Evolutionary conservation across 2,329 filamentous ascomycete genomes (phyloP).

Genomic region (Fusarium goolgardi): DNA sequence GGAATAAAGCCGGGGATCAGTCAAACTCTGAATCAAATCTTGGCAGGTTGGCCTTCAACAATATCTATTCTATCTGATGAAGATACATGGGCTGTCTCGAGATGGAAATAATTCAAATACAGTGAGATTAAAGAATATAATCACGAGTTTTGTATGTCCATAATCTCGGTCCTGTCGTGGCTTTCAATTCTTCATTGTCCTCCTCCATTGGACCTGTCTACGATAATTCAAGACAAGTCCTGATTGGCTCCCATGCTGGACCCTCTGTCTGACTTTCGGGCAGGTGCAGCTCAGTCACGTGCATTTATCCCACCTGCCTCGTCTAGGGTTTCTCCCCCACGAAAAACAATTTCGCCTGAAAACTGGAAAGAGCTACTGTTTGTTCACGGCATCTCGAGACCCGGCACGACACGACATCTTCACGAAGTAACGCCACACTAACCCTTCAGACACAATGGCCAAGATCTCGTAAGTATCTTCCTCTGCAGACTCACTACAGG

Average conservation of each 20-base stretch:
- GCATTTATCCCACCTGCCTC: slow-evolving; percentile 40
- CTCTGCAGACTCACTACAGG: slow-evolving; percentile 9
- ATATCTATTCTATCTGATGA: background rate
- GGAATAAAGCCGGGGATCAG: background rate
- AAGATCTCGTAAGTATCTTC: slow-evolving; percentile 68
- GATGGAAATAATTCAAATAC: no score
- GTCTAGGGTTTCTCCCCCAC: slow-evolving; percentile 57
- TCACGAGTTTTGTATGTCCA: background rate
- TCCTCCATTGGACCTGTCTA: background rate
- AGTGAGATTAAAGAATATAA: background rate
- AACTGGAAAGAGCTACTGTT: slow-evolving; percentile 33
- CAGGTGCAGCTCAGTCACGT: slow-evolving; percentile 47
- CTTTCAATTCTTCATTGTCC: background rate
- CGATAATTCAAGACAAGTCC: background rate
- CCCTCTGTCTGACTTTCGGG: background rate
- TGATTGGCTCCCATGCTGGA: slow-evolving; percentile 9
- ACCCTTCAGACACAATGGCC: slow-evolving; percentile 68
- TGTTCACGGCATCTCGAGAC: slow-evolving; percentile 53
- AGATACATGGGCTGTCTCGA: background rate
- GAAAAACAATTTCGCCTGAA: slow-evolving; percentile 36
- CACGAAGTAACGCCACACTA: slow-evolving; percentile 56
- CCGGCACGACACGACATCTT: slow-evolving; percentile 51
- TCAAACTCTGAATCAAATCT: background rate
- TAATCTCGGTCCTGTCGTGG: background rate
- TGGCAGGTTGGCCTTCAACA: background rate